Evolutionary conservation across 2,329 filamentous ascomycete species (phyloP).

Genomic region (Fusarium coffeatum): DNA sequence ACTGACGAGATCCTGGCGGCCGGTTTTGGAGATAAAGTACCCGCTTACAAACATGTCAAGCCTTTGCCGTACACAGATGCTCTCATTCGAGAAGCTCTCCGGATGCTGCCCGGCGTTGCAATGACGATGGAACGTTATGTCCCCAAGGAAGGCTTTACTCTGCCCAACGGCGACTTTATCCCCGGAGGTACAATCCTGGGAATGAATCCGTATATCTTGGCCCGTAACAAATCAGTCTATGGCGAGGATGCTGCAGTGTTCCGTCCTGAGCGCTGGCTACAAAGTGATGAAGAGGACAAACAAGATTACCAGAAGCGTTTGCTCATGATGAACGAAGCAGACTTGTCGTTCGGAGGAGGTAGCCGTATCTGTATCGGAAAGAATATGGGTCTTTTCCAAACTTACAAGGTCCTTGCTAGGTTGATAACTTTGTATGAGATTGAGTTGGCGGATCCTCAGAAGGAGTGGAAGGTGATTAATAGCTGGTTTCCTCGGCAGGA

Average conservation of each 20-base stretch:
- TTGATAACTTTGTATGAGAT: slow-evolving; percentile 56
- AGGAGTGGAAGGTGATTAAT: slow-evolving; percentile 43
- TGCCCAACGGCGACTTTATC: slow-evolving; percentile 48
- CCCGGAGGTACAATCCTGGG: slow-evolving; percentile 51
- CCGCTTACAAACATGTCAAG: slow-evolving; percentile 34
- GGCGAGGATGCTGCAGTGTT: slow-evolving; percentile 58
- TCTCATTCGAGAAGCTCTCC: slow-evolving; percentile 60
- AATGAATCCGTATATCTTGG: slow-evolving; percentile 52
- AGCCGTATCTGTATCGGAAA: slow-evolving; percentile 57
- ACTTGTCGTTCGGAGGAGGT: slow-evolving; percentile 57
- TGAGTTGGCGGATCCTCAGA: slow-evolving; percentile 35
- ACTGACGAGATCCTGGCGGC: slow-evolving; percentile 29
- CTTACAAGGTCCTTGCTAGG: slow-evolving; percentile 60
- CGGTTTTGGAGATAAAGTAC: slow-evolving; percentile 1
- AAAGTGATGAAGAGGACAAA: slow-evolving; percentile 34
- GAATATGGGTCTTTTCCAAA: slow-evolving; percentile 55
- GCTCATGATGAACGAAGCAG: slow-evolving; percentile 50
- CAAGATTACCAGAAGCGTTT: slow-evolving; percentile 45
- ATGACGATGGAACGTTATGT: slow-evolving; percentile 60
- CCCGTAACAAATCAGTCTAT: slow-evolving; percentile 53
- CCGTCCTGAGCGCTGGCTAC: slow-evolving; percentile 55
- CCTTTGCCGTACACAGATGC: slow-evolving; percentile 47
- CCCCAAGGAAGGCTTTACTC: slow-evolving; percentile 51
- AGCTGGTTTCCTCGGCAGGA: slow-evolving; percentile 34
- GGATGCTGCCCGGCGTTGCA: slow-evolving; percentile 58